Evolutionary conservation across 139 green algal species (phyloP).

Genomic region (Picochlorum sp.): DNA sequence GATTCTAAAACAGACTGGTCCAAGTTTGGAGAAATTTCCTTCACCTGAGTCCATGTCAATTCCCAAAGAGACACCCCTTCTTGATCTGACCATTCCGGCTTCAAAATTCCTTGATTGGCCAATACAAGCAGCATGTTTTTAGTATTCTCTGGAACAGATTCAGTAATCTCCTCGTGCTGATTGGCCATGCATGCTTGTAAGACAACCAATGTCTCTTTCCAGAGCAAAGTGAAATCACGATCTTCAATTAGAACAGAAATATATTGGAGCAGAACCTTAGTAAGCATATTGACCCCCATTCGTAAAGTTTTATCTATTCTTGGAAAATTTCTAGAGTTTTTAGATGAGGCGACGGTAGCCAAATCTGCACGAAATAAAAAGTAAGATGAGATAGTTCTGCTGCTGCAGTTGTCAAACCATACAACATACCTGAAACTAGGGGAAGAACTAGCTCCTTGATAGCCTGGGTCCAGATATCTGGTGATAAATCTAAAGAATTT

Average conservation of each 20-base stretch:
- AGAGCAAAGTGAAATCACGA: slow-evolving; percentile 39
- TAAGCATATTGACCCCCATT: slow-evolving; percentile 42
- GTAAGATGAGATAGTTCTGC: too few species aligned
- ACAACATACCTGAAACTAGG: too few species aligned
- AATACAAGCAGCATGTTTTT: slow-evolving; percentile 97
- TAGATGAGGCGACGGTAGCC: not conserved
- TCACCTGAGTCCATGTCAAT: slow-evolving; percentile 48
- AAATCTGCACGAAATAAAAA: not conserved
- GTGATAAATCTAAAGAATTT: slow-evolving; percentile 45
- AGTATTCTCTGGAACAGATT: slow-evolving; percentile 75
- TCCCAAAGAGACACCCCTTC: slow-evolving; percentile 52
- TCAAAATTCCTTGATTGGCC: slow-evolving; percentile 47
- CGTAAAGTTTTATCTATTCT: slow-evolving; percentile 44
- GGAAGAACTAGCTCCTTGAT: slow-evolving; percentile 41
- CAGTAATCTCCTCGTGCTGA: slow-evolving; percentile 54
- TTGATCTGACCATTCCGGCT: slow-evolving; percentile 26
- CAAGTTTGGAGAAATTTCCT: slow-evolving; percentile 41
- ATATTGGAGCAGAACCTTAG: slow-evolving; percentile 55
- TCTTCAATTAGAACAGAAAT: slow-evolving; percentile 13
- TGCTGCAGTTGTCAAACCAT: slow-evolving; percentile 2
- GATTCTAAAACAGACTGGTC: not conserved
- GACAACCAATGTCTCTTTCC: slow-evolving; percentile 30
- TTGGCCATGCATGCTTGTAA: slow-evolving; percentile 37
- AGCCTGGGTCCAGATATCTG: slow-evolving; percentile 33
- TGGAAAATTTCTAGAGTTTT: not conserved